These are phyloP conservation scores for Euphorbia schlechtendalii DNA, from an alignment of 441 rosid genomes.

Conservation along the genomic window DNA sequence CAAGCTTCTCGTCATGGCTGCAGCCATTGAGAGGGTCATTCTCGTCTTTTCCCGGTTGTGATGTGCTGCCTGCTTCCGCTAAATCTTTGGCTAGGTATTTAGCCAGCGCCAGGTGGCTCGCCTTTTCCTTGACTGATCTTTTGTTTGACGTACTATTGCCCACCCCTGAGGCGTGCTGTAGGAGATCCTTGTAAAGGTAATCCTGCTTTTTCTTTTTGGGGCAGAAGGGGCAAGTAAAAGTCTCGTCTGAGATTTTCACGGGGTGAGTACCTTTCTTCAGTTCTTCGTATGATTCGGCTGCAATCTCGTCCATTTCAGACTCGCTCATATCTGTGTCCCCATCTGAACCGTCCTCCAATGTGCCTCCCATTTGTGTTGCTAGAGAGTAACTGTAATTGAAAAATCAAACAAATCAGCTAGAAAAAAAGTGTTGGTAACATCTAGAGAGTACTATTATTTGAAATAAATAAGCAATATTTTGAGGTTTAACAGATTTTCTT, in stretches of 20 bases:
- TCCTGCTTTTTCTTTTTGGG: conserved; percentile 62
- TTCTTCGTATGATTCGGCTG: conserved; percentile 46
- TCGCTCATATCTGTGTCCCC: conserved; percentile 46
- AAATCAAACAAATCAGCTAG: not conserved
- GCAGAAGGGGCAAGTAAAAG: conserved; percentile 74
- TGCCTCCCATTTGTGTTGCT: conserved; percentile 20
- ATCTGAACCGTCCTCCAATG: conserved; percentile 30
- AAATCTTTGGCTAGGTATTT: conserved; percentile 69
- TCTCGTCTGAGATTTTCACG: conserved; percentile 45
- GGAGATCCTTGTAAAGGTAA: conserved; percentile 60
- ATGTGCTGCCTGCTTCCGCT: conserved; percentile 28
- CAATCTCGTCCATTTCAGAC: conserved; percentile 46
- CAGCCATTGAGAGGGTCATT: conserved; percentile 27
- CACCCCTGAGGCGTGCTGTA: conserved; percentile 93
- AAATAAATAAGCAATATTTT: not conserved
- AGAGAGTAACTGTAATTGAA: conserved; percentile 12
- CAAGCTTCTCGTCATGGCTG: conserved; percentile 62
- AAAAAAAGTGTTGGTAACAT: not conserved
- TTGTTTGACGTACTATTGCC: conserved; percentile 67
- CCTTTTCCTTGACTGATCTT: conserved; percentile 62
- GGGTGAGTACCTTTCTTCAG: conserved; percentile 54
- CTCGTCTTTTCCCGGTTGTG: conserved; percentile 32
- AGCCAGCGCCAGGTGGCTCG: conserved; percentile 67
- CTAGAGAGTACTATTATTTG: not conserved
- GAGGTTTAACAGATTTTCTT: not conserved